phyloP scores from a whole-genome alignment of 73 alveolate species.

The Tetrahymena elliotti region DNA sequence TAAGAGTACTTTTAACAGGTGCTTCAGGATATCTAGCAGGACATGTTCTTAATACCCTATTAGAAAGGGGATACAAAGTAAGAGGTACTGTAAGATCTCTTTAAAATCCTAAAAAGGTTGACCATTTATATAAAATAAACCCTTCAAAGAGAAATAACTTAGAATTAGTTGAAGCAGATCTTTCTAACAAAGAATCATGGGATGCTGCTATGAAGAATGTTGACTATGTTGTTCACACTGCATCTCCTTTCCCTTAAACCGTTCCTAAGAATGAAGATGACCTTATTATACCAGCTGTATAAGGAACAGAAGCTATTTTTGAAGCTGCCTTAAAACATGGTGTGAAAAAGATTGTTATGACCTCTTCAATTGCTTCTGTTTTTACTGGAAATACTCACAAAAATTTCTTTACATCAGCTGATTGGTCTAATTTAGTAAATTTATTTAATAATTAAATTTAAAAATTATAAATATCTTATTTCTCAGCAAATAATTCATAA shows the following conservation, averaged over 20 bases:
- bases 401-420: background rate
- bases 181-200: conserved; percentile 21
- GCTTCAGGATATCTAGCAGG: conserved; percentile 32
- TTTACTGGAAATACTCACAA: background rate
- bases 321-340: conserved; percentile 39
- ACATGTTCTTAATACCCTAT: conserved; percentile 4
- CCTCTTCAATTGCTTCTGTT: conserved; percentile 35
- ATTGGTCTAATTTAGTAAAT: background rate
- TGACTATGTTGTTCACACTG: conserved; percentile 56
- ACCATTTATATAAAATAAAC: conserved; percentile 31
- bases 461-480: background rate
- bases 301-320: conserved; percentile 50
- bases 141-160: conserved; percentile 22
- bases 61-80: conserved; percentile 9
- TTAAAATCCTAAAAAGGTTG: conserved; percentile 29
- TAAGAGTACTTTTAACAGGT: conserved; percentile 21
- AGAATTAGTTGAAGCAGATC: conserved; percentile 49
- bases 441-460: background rate
- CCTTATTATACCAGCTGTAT: conserved; percentile 55
- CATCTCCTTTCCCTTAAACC: conserved; percentile 55
- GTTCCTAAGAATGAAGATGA: conserved; percentile 55
- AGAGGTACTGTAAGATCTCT: conserved; percentile 52
- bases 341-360: conserved; percentile 49
- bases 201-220: conserved; percentile 38
- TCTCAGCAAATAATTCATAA: background rate